These are phyloP conservation scores for Phytophthora sojae DNA, from an alignment of 352 stramenopile genomes.

Conservation along the genomic window DNA sequence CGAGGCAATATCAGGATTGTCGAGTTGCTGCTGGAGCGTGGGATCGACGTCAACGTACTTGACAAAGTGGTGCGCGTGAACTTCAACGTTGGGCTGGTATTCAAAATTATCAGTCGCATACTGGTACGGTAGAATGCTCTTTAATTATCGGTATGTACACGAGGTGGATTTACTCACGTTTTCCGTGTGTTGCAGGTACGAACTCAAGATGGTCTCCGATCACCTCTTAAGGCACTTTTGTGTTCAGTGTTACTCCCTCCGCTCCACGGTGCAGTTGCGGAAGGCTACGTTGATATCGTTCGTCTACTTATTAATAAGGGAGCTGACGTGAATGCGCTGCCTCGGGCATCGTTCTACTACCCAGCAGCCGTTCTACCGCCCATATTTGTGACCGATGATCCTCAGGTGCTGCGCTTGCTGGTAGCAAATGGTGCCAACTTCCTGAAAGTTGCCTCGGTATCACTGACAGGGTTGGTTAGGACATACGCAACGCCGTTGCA, in stretches of 20 bases:
- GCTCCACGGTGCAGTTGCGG: slow-evolving; percentile 71
- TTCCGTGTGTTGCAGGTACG: slow-evolving; percentile 39
- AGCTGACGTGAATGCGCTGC: slow-evolving; percentile 68
- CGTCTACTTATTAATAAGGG: slow-evolving; percentile 61
- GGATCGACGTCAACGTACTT: slow-evolving; percentile 71
- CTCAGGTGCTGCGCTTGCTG: slow-evolving; percentile 71
- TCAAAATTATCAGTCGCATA: slow-evolving; percentile 72
- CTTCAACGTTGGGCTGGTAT: slow-evolving; percentile 79
- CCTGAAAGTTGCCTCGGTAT: slow-evolving; percentile 61
- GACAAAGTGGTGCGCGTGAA: slow-evolving; percentile 85
- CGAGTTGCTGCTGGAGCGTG: slow-evolving; percentile 58
- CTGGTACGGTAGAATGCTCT: slow-evolving; percentile 39
- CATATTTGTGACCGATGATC: slow-evolving; percentile 81
- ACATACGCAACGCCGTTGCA: slow-evolving; percentile 66
- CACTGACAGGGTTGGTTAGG: slow-evolving; percentile 47
- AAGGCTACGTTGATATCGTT: slow-evolving; percentile 71
- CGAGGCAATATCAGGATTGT: slow-evolving; percentile 65
- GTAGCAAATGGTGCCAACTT: slow-evolving; percentile 74
- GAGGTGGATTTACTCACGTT: background rate
- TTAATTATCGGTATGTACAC: background rate
- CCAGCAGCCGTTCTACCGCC: slow-evolving; percentile 60
- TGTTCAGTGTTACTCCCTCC: slow-evolving; percentile 77
- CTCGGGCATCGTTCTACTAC: slow-evolving; percentile 76
- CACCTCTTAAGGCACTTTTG: slow-evolving; percentile 52
- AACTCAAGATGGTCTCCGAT: slow-evolving; percentile 68